Evolutionary conservation across 768 basidiomycete species (phyloP), one percentile per base, ranked within the genome.

Genomic region (Neoboletus subvelutipes): DNA sequence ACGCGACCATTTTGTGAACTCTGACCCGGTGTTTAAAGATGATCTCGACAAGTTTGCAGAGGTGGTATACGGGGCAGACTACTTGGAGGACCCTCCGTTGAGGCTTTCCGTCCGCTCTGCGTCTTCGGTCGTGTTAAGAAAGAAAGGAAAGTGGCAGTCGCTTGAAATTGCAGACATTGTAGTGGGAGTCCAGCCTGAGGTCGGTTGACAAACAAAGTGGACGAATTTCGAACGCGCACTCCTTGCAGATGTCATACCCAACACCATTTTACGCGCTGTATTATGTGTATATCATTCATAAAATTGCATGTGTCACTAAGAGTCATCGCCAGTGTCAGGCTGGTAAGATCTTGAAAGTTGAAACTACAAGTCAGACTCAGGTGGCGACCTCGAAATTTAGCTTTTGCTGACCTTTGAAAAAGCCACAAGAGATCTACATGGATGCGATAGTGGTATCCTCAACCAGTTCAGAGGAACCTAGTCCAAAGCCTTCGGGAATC

Each of bases 21-120:
- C 46, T 13, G 15, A 39, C 9, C 3, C 29, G 2, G 9, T 24
- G 3, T 59, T 57, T 34, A 40, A 55, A 11, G 66, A 63, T 10
- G 63, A 67, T 47, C 57, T 61, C 4, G 29, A 51, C 13, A 63
- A 63, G 47, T 61, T 65, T 41, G 64, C 61, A 24, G 52, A 56
- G 31, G 56, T 24, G 0, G 53, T 63, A 9, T 53, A 60, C 29
- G 59, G 24, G 17, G 31, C 15, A 2, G 53, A 55, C 3, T 51
- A 60, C 36, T 31, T 60, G 40, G 56, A 61, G 40, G 53, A 20
- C 28, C 58, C 64, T n/a, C 67, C 65, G 31, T 8, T 59, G 52
- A 55, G 64, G 31, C 6, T 67, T 6, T 62, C 65, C 34, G 9
- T 56, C 9, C 45, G 59, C 29, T 4, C 24, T 8, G 0, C 0